Percentiles rank a stretch among this genome's conserved stretches.
Evolutionary conservation across 768 basidiomycete genomes (phyloP).

Genomic region (Suillus clintonianus): DNA sequence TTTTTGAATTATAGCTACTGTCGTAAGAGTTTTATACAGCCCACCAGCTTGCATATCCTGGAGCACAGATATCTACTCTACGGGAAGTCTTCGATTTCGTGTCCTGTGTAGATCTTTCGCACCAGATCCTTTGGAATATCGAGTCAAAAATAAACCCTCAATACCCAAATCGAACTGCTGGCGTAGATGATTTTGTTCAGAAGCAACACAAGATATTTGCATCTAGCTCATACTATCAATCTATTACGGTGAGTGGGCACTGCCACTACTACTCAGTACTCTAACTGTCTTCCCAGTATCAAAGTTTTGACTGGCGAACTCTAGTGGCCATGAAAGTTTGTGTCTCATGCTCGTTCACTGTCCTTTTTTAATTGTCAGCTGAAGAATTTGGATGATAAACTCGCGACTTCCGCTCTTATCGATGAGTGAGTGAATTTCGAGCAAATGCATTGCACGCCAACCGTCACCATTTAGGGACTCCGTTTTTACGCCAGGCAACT

Average conservation of each 20-base stretch:
- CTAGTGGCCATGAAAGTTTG: conserved; percentile 70
- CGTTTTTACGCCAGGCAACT: conserved; percentile 41
- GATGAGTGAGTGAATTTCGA: conserved; percentile 48
- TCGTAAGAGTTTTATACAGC: conserved; percentile 38
- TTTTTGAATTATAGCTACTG: neutral
- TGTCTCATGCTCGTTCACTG: neutral
- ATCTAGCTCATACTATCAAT: conserved; percentile 57
- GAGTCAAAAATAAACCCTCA: conserved; percentile 74
- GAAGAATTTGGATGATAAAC: conserved; percentile 51
- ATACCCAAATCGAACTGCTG: conserved; percentile 50
- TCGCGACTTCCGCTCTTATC: conserved; percentile 66
- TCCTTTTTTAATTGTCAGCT: conserved; percentile 3
- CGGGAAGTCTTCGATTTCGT: conserved; percentile 77
- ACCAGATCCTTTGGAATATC: conserved; percentile 70
- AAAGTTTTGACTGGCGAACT: conserved; percentile 85
- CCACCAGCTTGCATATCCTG: conserved; percentile 64
- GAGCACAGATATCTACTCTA: conserved; percentile 72
- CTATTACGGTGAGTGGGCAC: conserved; percentile 56
- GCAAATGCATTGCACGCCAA: conserved; percentile 3
- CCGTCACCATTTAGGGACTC: conserved; percentile 35
- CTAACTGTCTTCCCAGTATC: conserved; percentile 49
- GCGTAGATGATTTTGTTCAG: conserved; percentile 61
- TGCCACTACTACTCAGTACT: neutral
- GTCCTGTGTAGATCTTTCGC: conserved; percentile 66
- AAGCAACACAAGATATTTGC: conserved; percentile 61